Percentiles rank a stretch among this genome's conserved stretches.
phyloP scores from a whole-genome alignment of 2,329 filamentous ascomycete species.

The Exophiala sp. region DNA sequence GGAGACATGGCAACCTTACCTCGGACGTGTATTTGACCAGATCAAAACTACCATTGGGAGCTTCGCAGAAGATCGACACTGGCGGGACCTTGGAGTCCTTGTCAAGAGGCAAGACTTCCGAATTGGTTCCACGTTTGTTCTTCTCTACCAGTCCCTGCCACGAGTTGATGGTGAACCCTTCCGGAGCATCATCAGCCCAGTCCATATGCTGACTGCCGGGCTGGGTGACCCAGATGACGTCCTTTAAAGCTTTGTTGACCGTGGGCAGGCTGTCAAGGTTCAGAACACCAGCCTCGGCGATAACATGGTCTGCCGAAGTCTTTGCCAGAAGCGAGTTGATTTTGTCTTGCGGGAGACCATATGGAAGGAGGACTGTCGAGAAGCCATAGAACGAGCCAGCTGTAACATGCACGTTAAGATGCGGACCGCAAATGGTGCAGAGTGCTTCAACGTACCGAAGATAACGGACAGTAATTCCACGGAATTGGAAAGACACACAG shows the following conservation, averaged over 20 bases:
- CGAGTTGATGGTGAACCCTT: constrained; percentile 76
- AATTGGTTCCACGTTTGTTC: constrained; percentile 54
- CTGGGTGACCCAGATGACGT: constrained; percentile 90
- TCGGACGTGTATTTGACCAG: constrained; percentile 77
- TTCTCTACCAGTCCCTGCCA: constrained; percentile 89
- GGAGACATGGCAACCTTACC: constrained; percentile 36
- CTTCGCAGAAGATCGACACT: constrained; percentile 42
- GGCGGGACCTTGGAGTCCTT: constrained; percentile 49
- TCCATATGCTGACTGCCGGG: constrained; percentile 88
- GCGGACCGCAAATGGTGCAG: neutral
- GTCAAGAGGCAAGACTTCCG: constrained; percentile 63
- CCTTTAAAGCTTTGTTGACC: constrained; percentile 66
- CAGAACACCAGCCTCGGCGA: constrained; percentile 82
- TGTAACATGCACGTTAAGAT: constrained; percentile 28
- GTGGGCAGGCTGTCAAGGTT: constrained; percentile 71
- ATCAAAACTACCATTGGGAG: constrained; percentile 52
- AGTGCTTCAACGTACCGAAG: constrained; percentile 55
- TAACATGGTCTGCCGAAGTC: constrained; percentile 72
- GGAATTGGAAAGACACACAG: constrained; percentile 89
- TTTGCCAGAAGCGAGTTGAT: constrained; percentile 69
- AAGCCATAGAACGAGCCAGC: constrained; percentile 87
- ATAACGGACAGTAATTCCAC: constrained; percentile 78
- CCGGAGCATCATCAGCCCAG: constrained; percentile 78
- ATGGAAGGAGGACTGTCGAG: constrained; percentile 80
- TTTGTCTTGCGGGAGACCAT: constrained; percentile 66